Evolutionary conservation across 192 early-diverging fungal species (phyloP).

Genomic region (Backusella parvicylindrica): DNA sequence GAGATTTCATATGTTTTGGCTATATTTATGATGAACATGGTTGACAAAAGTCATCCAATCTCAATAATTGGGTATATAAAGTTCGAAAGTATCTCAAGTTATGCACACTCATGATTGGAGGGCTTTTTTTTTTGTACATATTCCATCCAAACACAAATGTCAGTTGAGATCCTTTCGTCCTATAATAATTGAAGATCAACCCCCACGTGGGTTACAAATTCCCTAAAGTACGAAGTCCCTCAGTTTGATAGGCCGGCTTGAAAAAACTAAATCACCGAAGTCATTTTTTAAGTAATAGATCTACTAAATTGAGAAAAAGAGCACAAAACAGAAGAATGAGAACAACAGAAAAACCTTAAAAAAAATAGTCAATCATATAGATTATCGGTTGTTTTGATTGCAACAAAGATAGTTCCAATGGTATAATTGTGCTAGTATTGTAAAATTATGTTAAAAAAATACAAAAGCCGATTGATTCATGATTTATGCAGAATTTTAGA

Average conservation of each 20-base stretch:
- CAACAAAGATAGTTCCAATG: background rate
- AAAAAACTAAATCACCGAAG: background rate
- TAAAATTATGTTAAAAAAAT: background rate
- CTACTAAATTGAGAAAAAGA: background rate
- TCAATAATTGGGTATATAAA: too few species aligned
- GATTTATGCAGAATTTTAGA: background rate
- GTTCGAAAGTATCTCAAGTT: too few species aligned
- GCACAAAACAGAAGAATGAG: background rate
- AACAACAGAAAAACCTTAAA: background rate
- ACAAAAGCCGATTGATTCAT: background rate
- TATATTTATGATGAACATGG: background rate
- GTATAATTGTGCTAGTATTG: background rate
- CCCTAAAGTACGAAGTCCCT: background rate
- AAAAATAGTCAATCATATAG: background rate
- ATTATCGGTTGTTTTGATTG: background rate
- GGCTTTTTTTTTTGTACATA: background rate
- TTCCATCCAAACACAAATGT: background rate
- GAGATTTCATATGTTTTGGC: background rate
- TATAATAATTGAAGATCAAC: background rate
- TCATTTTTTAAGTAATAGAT: background rate
- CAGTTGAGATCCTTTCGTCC: background rate
- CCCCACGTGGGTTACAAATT: conserved; percentile 2
- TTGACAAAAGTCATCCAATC: background rate
- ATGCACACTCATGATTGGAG: background rate
- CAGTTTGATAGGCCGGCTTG: background rate